Conservation (phyloP, 345 rosid genomes). For the Citropsis articulata region DNA sequence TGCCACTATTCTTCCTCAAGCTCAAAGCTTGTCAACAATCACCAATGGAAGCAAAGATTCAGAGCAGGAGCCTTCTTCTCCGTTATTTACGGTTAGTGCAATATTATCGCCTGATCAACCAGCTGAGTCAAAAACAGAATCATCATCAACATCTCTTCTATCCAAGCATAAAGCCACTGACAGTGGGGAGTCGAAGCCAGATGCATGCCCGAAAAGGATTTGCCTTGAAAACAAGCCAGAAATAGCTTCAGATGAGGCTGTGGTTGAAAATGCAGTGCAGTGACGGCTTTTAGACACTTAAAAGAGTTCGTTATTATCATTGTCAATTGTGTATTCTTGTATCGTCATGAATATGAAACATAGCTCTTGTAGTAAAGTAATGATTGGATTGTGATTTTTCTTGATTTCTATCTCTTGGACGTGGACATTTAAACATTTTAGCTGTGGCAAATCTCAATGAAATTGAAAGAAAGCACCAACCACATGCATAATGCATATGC, state of each 20-base stretch:
- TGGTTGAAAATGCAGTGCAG: slow-evolving; percentile 34
- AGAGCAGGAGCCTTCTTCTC: slow-evolving; percentile 26
- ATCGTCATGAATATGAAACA: not conserved
- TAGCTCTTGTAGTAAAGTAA: not conserved
- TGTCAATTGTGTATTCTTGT: not conserved
- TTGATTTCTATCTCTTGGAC: not conserved
- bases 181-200: slow-evolving; percentile 19
- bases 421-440: not conserved
- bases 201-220: slow-evolving; percentile 38
- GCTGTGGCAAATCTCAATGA: not conserved
- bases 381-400: slow-evolving; percentile 10
- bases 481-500: not conserved
- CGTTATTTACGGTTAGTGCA: slow-evolving; percentile 6
- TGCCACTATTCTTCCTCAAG: slow-evolving; percentile 36
- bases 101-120: not conserved
- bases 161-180: slow-evolving; percentile 38
- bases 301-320: not conserved
- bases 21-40: slow-evolving; percentile 34
- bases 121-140: slow-evolving; percentile 35
- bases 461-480: not conserved
- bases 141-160: slow-evolving; percentile 25
- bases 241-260: slow-evolving; percentile 20
- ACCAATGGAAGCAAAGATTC: slow-evolving; percentile 28
- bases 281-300: slow-evolving; percentile 9
- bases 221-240: slow-evolving; percentile 32